A percentile compares a stretch with the other conserved stretches of the same genome.
These are phyloP conservation scores for Candida yuanshanica DNA, from an alignment of 805 yeast genomes.

Conservation along the genomic window DNA sequence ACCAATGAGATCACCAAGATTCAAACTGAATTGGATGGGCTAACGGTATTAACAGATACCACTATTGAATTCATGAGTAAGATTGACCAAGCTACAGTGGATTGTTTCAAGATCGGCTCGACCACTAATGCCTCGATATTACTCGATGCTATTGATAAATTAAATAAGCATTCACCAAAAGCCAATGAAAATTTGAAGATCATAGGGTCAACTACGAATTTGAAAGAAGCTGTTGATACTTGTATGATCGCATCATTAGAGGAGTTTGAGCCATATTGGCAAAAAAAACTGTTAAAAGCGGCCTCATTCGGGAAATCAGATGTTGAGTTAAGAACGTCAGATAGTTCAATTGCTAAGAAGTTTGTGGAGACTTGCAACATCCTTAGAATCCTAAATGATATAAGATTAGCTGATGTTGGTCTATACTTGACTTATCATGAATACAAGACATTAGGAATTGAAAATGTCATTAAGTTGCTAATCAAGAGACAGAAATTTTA, in stretches of 20 bases:
- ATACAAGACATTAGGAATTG: conserved; percentile 45
- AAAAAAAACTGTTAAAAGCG: conserved; percentile 71
- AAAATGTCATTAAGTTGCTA: conserved; percentile 50
- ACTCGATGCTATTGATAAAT: conserved; percentile 67
- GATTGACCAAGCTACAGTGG: conserved; percentile 51
- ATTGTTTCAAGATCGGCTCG: conserved; percentile 78
- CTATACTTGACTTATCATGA: conserved; percentile 60
- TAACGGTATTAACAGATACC: conserved; percentile 51
- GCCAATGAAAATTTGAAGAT: conserved; percentile 71
- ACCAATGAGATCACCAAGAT: conserved; percentile 34
- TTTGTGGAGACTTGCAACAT: conserved; percentile 59
- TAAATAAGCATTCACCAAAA: conserved; percentile 65
- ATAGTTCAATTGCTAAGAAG: conserved; percentile 35
- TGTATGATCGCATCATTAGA: conserved; percentile 72
- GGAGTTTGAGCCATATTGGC: conserved; percentile 76
- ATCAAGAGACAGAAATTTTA: conserved; percentile 54
- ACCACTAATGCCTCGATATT: conserved; percentile 76
- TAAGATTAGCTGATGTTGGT: conserved; percentile 62
- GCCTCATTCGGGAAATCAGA: conserved; percentile 79
- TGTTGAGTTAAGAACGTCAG: conserved; percentile 29
- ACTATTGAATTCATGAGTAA: conserved; percentile 57
- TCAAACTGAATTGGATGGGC: conserved; percentile 60
- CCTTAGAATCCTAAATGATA: conserved; percentile 62
- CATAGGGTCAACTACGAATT: conserved; percentile 38
- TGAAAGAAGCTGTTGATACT: conserved; percentile 56